Base-by-base conservation (phyloP, 2,329 filamentous ascomycete genomes). In the Akanthomyces dipterigenus region DNA sequence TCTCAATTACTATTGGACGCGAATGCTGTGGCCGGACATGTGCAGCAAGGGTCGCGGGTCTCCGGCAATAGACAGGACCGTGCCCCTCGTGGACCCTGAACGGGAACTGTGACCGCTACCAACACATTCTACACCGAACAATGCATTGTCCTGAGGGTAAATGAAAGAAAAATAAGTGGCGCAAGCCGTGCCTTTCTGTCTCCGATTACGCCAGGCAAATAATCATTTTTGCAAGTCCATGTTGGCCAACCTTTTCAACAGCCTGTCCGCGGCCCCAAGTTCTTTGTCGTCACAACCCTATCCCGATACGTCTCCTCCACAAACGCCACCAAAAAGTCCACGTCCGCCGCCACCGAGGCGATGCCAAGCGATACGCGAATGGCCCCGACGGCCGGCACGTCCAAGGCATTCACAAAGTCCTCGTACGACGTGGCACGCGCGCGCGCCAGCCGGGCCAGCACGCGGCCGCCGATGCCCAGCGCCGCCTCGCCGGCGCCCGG, bases 281-380 rank as follows among this genome's bases (percentile, higher is more conserved):
- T 51, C 9, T 60, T 57, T 0, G 22, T 57, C 16, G 42, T 60
- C 0, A 64, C 65, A 11, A 63, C 34, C 1, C 74, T 66, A 53
- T 77, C 70, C 28, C 64, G 67, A 61, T 75, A 77, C 0, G 67
- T 71, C 45, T 64, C 64, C 40, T 68, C 62, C 0, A 67, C 68
- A 65, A 76, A 77, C 1, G 60, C 64, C 49, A 76, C 66, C 51
- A 77, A 73, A 6, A 61, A 63, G n/a, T 76, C 71, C 1, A 77
- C 70, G 43, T 77, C 75, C 0, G 60, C 66, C 2, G 65, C 62
- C 18, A 66, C 75, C 11, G 74, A 75, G 1, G 71, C 73, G 20
- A 76, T 63, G 22, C 75, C 75, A 60, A 77, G 74, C 2, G 75
- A 77, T 0, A 77, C 70, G 1, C 75, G 67, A 6, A 77, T 66